phyloP scores from a whole-genome alignment of 2,329 filamentous ascomycete genomes.

The Ceratocystiopsis minuta region DNA sequence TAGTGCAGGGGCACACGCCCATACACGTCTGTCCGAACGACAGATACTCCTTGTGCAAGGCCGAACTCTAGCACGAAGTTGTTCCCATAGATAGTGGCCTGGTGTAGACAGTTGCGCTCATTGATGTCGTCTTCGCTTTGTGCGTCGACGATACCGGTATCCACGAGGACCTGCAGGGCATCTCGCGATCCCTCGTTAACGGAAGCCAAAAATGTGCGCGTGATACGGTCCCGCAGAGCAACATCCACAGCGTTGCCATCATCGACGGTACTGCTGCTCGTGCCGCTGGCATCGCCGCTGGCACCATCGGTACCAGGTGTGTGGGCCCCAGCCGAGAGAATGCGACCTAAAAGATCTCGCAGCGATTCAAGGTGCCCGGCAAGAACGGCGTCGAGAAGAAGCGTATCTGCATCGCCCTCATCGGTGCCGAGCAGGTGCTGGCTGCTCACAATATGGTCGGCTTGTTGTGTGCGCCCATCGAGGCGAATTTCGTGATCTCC shows the following conservation, averaged over 20 bases:
- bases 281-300: constrained; percentile 8
- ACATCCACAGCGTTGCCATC: constrained; percentile 18
- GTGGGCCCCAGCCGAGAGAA: constrained; percentile 37
- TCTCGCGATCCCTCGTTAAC: constrained; percentile 70
- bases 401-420: constrained; percentile 75
- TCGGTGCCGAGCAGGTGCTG: constrained; percentile 55
- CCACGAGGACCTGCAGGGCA: constrained; percentile 57
- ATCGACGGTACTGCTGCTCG: constrained; percentile 16
- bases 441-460: constrained; percentile 46
- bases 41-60: constrained; percentile 56
- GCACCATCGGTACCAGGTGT: constrained; percentile 22
- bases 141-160: constrained; percentile 72
- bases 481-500: constrained; percentile 74
- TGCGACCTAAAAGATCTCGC: constrained; percentile 61
- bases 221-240: constrained; percentile 55
- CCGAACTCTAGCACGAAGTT: constrained; percentile 59
- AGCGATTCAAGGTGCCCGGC: constrained; percentile 62
- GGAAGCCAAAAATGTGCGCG: constrained; percentile 74
- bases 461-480: constrained; percentile 26
- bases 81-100: constrained; percentile 89
- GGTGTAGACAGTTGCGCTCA: constrained; percentile 87
- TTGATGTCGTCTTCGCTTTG: constrained; percentile 95
- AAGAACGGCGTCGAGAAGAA: constrained; percentile 74
- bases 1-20: constrained; percentile 88
- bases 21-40: constrained; percentile 76